Percentiles rank a stretch among this genome's conserved stretches.
Evolutionary conservation across 2,329 filamentous ascomycete species (phyloP).

Genomic region (Ophidiomyces ophidiicola): DNA sequence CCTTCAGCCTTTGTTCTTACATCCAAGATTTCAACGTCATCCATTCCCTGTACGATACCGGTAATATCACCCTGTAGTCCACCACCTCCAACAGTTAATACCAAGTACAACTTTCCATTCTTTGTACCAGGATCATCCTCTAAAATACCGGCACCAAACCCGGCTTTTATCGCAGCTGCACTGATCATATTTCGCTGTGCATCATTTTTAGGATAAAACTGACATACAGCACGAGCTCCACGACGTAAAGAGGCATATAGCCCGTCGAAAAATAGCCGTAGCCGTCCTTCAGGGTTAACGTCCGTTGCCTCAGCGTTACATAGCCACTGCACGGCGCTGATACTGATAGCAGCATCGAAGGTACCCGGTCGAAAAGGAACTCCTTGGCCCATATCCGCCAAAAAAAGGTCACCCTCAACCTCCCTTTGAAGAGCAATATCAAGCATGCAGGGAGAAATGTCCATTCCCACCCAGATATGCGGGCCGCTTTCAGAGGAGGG

Average conservation of each 20-base stretch:
- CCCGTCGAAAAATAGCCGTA: conserved; percentile 82
- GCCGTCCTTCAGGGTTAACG: conserved; percentile 62
- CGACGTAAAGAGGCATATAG: conserved; percentile 73
- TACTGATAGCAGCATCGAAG: conserved; percentile 91
- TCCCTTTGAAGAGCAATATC: conserved; percentile 84
- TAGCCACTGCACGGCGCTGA: conserved; percentile 95
- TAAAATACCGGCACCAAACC: conserved; percentile 86
- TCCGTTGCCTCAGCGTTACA: conserved; percentile 89
- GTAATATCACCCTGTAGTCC: conserved; percentile 63
- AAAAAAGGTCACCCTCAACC: conserved; percentile 82
- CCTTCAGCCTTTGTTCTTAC: conserved; percentile 42
- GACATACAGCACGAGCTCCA: conserved; percentile 82
- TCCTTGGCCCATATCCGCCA: conserved; percentile 91
- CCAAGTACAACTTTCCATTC: conserved; percentile 90
- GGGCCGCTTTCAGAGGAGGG: conserved; percentile 61
- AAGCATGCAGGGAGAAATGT: conserved; percentile 92
- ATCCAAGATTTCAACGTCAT: conserved; percentile 72
- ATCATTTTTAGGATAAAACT: conserved; percentile 97
- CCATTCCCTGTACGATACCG: conserved; percentile 77
- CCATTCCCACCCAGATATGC: conserved; percentile 95
- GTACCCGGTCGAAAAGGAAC: conserved; percentile 83
- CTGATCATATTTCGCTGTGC: conserved; percentile 85
- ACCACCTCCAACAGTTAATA: conserved; percentile 75
- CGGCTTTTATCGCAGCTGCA: conserved; percentile 77
- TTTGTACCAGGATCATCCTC: conserved; percentile 96